These are phyloP conservation scores for Trichoderma koningiopsis DNA, from an alignment of 2,329 filamentous ascomycete genomes.

Conservation along the genomic window DNA sequence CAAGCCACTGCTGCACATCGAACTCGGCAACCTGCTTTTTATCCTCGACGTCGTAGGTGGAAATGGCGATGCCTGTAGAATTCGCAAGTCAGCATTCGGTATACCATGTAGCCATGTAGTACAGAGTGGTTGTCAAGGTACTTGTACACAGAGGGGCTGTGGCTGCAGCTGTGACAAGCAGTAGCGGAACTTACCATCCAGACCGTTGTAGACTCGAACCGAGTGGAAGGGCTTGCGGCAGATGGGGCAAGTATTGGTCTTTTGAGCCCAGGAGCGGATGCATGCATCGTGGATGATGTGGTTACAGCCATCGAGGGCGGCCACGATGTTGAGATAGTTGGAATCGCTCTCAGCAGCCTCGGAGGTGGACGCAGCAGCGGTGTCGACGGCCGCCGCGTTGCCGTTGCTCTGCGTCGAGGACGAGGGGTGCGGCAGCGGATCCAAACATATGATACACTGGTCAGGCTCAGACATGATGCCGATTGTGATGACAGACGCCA, in stretches of 20 bases:
- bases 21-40: slow-evolving; percentile 90
- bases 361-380: slow-evolving; percentile 28
- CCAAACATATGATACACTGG: slow-evolving; percentile 71
- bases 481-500: slow-evolving; percentile 42
- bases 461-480: slow-evolving; percentile 58
- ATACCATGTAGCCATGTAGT: background rate
- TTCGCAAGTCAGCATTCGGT: slow-evolving; percentile 5
- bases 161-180: slow-evolving; percentile 18
- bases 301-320: slow-evolving; percentile 73
- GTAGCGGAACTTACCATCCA: slow-evolving; percentile 67
- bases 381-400: slow-evolving; percentile 30
- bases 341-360: slow-evolving; percentile 33
- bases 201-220: slow-evolving; percentile 77
- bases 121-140: background rate
- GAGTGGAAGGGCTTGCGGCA: slow-evolving; percentile 90
- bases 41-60: slow-evolving; percentile 69
- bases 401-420: slow-evolving; percentile 31
- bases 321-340: slow-evolving; percentile 51
- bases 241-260: slow-evolving; percentile 97
- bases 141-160: slow-evolving; percentile 13
- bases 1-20: slow-evolving; percentile 72
- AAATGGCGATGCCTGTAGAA: slow-evolving; percentile 54
- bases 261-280: slow-evolving; percentile 90
- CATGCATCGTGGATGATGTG: slow-evolving; percentile 93
- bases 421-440: slow-evolving; percentile 53